phyloP scores from a whole-genome alignment of 2,329 filamentous ascomycete genomes.

The Xylariaceae sp. region DNA sequence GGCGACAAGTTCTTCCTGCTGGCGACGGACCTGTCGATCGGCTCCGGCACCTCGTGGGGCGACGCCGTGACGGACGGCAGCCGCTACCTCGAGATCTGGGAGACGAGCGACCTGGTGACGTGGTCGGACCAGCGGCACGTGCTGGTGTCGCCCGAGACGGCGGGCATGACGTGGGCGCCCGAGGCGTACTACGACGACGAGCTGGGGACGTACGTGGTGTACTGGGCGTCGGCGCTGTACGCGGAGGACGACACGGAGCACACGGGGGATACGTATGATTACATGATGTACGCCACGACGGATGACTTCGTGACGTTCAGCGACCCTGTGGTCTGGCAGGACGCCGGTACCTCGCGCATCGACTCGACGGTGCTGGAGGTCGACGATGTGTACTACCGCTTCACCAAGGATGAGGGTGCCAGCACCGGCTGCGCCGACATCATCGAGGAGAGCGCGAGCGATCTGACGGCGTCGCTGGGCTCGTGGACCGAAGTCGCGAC shows the following conservation, averaged over 20 bases:
- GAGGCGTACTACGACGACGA: conserved; percentile 45
- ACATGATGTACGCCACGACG: conserved; percentile 49
- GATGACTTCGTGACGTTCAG: conserved; percentile 47
- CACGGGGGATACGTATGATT: conserved; percentile 41
- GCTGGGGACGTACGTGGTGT: conserved; percentile 39
- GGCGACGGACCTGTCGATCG: conserved; percentile 50
- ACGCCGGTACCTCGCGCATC: conserved; percentile 46
- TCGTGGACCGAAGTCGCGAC: conserved; percentile 40
- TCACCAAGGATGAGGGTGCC: conserved; percentile 51
- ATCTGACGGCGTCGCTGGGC: conserved; percentile 34
- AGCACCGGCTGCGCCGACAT: conserved; percentile 49
- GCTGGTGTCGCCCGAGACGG: conserved; percentile 42
- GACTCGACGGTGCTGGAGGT: conserved; percentile 47
- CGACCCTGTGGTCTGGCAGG: conserved; percentile 45
- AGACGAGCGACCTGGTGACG: conserved; percentile 44
- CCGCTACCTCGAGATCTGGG: conserved; percentile 49
- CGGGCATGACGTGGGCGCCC: conserved; percentile 51
- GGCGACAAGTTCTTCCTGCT: conserved; percentile 48
- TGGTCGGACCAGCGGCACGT: conserved; percentile 49
- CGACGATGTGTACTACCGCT: conserved; percentile 42
- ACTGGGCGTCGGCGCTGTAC: conserved; percentile 46
- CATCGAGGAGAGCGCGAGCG: conserved; percentile 45
- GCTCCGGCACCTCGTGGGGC: conserved; percentile 48
- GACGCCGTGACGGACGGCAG: conserved; percentile 43
- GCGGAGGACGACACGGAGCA: conserved; percentile 34